Evolutionary conservation across 345 rosid species (phyloP).

Genomic region (Lagerstroemia speciosa): DNA sequence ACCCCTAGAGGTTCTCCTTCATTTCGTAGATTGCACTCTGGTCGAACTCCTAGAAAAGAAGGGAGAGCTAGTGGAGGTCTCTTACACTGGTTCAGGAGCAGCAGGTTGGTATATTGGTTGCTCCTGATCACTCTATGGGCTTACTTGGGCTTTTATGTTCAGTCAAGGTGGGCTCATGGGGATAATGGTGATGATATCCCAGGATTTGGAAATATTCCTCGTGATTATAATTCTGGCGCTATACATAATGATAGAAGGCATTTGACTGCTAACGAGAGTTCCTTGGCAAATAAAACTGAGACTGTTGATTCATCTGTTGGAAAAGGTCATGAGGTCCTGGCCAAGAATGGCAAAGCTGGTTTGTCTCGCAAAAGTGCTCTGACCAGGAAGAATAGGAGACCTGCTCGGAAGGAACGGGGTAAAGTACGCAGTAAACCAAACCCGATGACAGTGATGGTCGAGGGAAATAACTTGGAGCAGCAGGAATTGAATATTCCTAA

Average conservation of each 20-base stretch:
- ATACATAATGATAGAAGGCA: slow-evolving; percentile 29
- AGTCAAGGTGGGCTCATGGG: slow-evolving; percentile 97
- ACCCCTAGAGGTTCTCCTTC: slow-evolving; percentile 72
- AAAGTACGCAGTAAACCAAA: slow-evolving; percentile 38
- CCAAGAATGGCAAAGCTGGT: slow-evolving; percentile 34
- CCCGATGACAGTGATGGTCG: slow-evolving; percentile 24
- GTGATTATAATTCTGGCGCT: slow-evolving; percentile 22
- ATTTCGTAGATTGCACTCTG: slow-evolving; percentile 46
- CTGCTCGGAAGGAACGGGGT: slow-evolving; percentile 30
- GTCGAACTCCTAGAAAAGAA: slow-evolving; percentile 81
- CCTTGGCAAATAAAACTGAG: slow-evolving; percentile 29
- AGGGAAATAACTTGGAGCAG: slow-evolving; percentile 29
- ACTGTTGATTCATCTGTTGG: slow-evolving; percentile 23
- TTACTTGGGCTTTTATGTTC: slow-evolving; percentile 88
- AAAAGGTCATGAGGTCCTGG: slow-evolving; percentile 39
- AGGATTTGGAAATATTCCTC: slow-evolving; percentile 50
- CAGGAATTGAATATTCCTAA: slow-evolving; percentile 55
- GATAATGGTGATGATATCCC: slow-evolving; percentile 60
- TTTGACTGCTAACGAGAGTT: slow-evolving; percentile 45
- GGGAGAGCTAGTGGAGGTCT: slow-evolving; percentile 46
- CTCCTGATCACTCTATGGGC: slow-evolving; percentile 95
- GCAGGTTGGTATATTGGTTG: slow-evolving; percentile 74
- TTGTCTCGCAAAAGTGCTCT: slow-evolving; percentile 25
- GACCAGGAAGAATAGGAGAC: slow-evolving; percentile 45
- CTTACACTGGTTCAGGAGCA: slow-evolving; percentile 71